Conservation (phyloP, 257 asterid genomes). For the Sherardia arvensis region DNA sequence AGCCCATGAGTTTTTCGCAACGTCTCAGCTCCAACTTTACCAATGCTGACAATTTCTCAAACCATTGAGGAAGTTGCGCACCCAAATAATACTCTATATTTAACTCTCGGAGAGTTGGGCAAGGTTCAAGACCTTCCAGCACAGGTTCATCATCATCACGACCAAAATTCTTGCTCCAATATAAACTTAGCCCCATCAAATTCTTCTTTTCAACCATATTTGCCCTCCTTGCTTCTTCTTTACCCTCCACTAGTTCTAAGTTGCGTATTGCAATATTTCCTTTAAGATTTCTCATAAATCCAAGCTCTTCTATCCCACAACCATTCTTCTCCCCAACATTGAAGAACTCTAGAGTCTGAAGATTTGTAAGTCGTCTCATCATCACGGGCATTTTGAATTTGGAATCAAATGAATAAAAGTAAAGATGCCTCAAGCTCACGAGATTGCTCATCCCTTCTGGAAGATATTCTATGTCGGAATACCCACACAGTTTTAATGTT, state of each 20-base stretch:
- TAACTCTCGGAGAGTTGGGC: background rate
- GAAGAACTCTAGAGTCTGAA: slow-evolving; percentile 10
- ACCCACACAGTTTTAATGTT: background rate
- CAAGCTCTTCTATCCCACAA: slow-evolving; percentile 18
- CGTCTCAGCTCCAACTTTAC: background rate
- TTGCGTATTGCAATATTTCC: background rate
- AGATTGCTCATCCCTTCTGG: slow-evolving; percentile 11
- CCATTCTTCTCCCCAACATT: slow-evolving; percentile 13
- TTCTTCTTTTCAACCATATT: slow-evolving; percentile 4
- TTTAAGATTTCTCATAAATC: background rate
- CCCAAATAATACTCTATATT: background rate
- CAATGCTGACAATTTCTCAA: background rate
- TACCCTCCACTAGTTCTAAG: slow-evolving; percentile 12
- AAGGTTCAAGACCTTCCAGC: background rate
- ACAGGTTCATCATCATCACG: background rate
- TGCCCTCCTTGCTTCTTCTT: slow-evolving; percentile 15
- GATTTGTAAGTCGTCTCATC: slow-evolving; percentile 21
- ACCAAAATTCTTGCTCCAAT: background rate
- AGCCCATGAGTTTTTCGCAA: background rate
- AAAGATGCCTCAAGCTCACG: slow-evolving; percentile 25
- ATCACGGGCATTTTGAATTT: slow-evolving; percentile 4
- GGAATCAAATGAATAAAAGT: background rate
- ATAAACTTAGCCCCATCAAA: background rate
- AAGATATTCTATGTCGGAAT: background rate
- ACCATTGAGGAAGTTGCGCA: background rate